Evolutionary conservation across 805 yeast genomes (phyloP).

Genomic region (Saccharomycopsis oosterbeekiorum): DNA sequence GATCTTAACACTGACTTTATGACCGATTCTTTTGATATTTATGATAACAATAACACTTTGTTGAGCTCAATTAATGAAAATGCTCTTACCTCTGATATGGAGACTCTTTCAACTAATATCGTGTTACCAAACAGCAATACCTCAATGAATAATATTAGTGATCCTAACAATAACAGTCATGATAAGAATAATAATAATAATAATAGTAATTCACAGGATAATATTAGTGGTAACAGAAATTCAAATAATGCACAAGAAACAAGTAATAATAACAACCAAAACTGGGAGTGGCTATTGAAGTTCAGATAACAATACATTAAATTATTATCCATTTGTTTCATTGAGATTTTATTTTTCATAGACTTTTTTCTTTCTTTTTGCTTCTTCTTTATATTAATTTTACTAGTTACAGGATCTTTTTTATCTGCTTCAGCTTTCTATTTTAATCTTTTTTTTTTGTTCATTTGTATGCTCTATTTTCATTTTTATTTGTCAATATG

Average conservation of each 20-base stretch:
- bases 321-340: background rate
- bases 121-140: background rate
- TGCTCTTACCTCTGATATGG: background rate
- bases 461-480: background rate
- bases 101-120: background rate
- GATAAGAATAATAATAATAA: background rate
- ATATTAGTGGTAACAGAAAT: background rate
- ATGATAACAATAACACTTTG: background rate
- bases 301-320: conserved; percentile 4
- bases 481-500: no score
- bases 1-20: background rate
- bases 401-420: no score
- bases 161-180: background rate
- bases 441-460: no score
- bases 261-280: conserved; percentile 10
- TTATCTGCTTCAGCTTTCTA: no score
- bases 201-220: background rate
- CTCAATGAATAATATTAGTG: background rate
- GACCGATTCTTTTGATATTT: background rate
- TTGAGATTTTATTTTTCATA: background rate
- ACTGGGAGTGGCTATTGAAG: conserved; percentile 18
- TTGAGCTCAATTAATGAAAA: background rate
- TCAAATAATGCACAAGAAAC: background rate
- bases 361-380: background rate
- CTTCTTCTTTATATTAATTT: no score